These are phyloP conservation scores for Citrullus colocynthis DNA, from an alignment of 306 rosid genomes.

Conservation along the genomic window DNA sequence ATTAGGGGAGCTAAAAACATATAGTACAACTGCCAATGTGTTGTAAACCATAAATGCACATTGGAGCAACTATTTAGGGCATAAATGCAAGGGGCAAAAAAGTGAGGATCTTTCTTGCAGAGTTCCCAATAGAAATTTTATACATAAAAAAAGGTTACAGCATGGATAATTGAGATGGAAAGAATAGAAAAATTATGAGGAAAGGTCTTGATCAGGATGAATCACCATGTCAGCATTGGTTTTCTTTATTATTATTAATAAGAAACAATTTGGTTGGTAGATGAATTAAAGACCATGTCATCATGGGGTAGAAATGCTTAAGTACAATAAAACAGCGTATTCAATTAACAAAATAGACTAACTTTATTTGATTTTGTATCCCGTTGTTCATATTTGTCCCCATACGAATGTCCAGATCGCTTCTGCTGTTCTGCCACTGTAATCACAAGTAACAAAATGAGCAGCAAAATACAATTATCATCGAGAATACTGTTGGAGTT, in stretches of 20 bases:
- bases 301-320: conserved; percentile 9
- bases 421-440: conserved; percentile 69
- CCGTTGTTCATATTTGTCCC: conserved; percentile 58
- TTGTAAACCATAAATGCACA: not conserved
- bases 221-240: not conserved
- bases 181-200: not conserved
- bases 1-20: not conserved
- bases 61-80: not conserved
- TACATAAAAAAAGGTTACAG: not conserved
- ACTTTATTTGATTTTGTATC: conserved; percentile 72
- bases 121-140: not conserved
- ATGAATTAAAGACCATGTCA: not conserved
- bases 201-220: not conserved
- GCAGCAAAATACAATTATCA: not conserved
- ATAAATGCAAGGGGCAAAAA: not conserved
- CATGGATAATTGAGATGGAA: not conserved
- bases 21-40: not conserved
- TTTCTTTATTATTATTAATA: too few species aligned
- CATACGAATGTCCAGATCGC: conserved; percentile 49
- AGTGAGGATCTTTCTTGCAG: not conserved
- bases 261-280: too few species aligned
- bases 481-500: not conserved
- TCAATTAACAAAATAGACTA: conserved; percentile 20
- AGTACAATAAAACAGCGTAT: conserved; percentile 3
- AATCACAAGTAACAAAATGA: conserved; percentile 15